Base-by-base conservation (phyloP, 2,329 filamentous ascomycete genomes). In the Penicillium italicum region DNA sequence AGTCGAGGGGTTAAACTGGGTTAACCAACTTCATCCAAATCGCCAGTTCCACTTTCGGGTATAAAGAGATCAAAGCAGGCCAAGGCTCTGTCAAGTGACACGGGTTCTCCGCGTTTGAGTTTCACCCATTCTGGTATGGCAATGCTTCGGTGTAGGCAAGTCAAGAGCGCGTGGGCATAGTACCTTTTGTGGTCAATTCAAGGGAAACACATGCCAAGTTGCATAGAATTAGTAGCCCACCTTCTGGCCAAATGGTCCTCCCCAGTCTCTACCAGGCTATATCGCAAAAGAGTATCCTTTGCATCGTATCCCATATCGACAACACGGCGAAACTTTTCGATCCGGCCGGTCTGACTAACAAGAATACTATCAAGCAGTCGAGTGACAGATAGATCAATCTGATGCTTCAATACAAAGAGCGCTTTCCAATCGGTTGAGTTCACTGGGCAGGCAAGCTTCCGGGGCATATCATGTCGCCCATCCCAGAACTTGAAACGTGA, bases 51-150 rank as follows among this genome's bases (percentile, higher is more conserved):
- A 52, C 88, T 87, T 61, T 88, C 85, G 28, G 93, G 77, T 43
- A 96, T 85, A 73, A 97, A 97, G 74, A 97, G 82, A 72, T 97
- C 94, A 71, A 95, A 96, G 14, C 88, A 88, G 20, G 86, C 88
- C 16, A 97, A 76, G 1, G 88, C 88, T 55, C 83, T 82, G 69
- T 96, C 92, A 20, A 96, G 78, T 8, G 83, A 71, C 22, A 85
- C 77, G 51, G 77, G 73, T 50, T 82, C 78, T 6, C 80, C 76
- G 26, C 74, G 69, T 40, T 72, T 74, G 50, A 89, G 62, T 51
- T 80, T 80, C 59, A 77, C 77, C 93, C 92, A 97, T 69, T 90
- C 83, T 40, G 86, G 81, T 53, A 97, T 80, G 8, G 91, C 93
- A 53, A 89, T 82, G 60, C 84, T 84, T 59, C 93, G 85, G 72